Conservation (phyloP, 495 filamentous ascomycete genomes). For the Aspergillus bridgeri region DNA sequence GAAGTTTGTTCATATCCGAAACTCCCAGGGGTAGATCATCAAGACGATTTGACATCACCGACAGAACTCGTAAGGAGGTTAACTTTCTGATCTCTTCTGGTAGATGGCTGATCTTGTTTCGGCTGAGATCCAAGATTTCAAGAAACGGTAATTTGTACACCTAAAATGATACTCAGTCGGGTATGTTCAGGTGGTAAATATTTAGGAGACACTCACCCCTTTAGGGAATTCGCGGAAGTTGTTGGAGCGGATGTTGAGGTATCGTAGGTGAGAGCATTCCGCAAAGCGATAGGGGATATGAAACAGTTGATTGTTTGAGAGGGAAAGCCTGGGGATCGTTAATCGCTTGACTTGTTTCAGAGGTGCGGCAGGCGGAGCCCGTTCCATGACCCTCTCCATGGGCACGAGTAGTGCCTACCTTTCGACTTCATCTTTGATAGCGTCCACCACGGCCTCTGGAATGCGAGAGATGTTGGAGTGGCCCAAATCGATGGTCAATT, state of each 20-base stretch:
- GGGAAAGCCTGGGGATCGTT: constrained; percentile 61
- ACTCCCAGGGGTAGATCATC: constrained; percentile 76
- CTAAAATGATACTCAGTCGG: constrained; percentile 34
- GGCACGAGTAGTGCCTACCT: constrained; percentile 52
- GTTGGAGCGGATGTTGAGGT: constrained; percentile 92
- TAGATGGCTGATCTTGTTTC: constrained; percentile 74
- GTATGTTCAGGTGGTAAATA: constrained; percentile 14
- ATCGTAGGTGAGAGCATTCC: constrained; percentile 84
- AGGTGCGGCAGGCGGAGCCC: not conserved
- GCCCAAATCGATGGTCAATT: constrained; percentile 85
- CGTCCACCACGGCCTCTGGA: constrained; percentile 84
- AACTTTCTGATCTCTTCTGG: constrained; percentile 78
- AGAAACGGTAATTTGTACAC: constrained; percentile 80
- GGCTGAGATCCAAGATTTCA: constrained; percentile 87
- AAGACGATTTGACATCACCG: constrained; percentile 80
- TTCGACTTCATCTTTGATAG: constrained; percentile 90
- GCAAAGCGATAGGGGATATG: constrained; percentile 76
- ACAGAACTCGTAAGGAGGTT: constrained; percentile 70
- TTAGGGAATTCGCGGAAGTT: constrained; percentile 82
- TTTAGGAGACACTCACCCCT: constrained; percentile 55
- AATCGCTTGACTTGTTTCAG: constrained; percentile 1
- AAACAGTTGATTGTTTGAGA: constrained; percentile 83
- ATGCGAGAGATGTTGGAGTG: constrained; percentile 75
- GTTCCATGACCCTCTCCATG: not conserved
- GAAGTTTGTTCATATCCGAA: constrained; percentile 83